phyloP scores from a whole-genome alignment of 1,139 yeast species.

The Debaryomyces nepalensis region DNA sequence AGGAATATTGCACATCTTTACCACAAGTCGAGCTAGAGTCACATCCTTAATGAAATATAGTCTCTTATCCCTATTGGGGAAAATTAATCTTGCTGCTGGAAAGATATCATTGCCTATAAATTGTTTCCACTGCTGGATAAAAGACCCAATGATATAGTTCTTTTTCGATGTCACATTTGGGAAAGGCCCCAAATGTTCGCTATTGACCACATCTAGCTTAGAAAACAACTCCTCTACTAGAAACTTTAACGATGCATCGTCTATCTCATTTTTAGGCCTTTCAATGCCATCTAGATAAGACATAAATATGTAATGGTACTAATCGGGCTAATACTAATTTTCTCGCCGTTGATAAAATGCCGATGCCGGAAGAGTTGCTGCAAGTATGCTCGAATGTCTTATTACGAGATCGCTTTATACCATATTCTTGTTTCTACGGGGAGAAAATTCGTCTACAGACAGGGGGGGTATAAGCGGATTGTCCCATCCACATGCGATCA shows the following conservation, averaged over 20 bases:
- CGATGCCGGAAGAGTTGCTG: neutral
- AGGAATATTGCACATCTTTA: constrained; percentile 40
- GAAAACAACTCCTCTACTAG: constrained; percentile 38
- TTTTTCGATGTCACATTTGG: constrained; percentile 35
- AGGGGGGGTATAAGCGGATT: no score
- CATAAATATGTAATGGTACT: constrained; percentile 10
- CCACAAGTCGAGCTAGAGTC: constrained; percentile 50
- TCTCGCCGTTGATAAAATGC: neutral
- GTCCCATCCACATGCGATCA: no score
- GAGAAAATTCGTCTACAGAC: no score
- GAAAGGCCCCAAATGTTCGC: constrained; percentile 32
- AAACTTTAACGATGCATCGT: constrained; percentile 26
- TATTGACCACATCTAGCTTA: constrained; percentile 36
- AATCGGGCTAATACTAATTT: neutral
- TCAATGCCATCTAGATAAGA: constrained; percentile 15
- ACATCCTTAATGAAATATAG: constrained; percentile 58
- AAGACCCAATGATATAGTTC: constrained; percentile 42
- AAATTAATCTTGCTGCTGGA: constrained; percentile 65
- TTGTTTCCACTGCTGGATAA: constrained; percentile 62
- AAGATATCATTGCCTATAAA: constrained; percentile 73
- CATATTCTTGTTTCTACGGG: no score
- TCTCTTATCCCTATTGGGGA: constrained; percentile 66
- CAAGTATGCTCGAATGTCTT: neutral
- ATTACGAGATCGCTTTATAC: neutral
- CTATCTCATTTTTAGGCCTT: constrained; percentile 30